Evolutionary conservation across 1,139 yeast genomes (phyloP), one percentile per base, ranked within the genome.

Genomic region (Debaryomycetaceae sp.): DNA sequence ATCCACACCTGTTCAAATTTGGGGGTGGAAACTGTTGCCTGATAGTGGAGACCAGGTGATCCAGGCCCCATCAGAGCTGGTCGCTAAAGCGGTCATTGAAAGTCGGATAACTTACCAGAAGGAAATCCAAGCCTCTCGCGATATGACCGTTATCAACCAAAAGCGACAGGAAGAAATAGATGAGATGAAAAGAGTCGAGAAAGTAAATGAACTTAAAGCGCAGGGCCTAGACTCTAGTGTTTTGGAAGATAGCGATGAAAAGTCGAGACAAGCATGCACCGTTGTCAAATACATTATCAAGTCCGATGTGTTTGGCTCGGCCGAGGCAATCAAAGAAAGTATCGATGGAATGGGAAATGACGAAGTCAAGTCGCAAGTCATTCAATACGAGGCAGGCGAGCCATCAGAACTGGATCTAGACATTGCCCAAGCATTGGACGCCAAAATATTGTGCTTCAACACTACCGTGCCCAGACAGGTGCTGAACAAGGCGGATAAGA

Each of bases 1-100:
- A 0, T 81, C 96, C 0, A 77, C 82, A 3, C 96, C 97, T 0
- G 94, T 85, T 1, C 94, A 86, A 44, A 66, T 90, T 4, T 70
- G 86, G 54, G 98, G 99, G 0, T 90, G 98, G 98, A 86, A 82
- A 46, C 90, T 77, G 24, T 57, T 86, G 27, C 98, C 98, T 0
- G 82, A 74, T 30, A 92, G 95, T 14, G 99, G 99, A 2, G 95
- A 86, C 38, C 75, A 73, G 40, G 75, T 82, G 1, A 51, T 90
- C 5, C 80, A 85, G 47, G 94, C 93, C 6, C 68, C 69, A 34
- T 70, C 60, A 39, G 97, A 87, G 47, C 64, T 69, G 19, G 52
- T 63, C 25, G 95, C 95, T 10, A 87, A 83, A 43, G 75, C 73
- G 40, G 94, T 80, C 5, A 65, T 77, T 13, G 67, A 67, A 7